These are phyloP conservation scores for Lotmaria passim DNA, from an alignment of 208 protist genomes.

Conservation along the genomic window DNA sequence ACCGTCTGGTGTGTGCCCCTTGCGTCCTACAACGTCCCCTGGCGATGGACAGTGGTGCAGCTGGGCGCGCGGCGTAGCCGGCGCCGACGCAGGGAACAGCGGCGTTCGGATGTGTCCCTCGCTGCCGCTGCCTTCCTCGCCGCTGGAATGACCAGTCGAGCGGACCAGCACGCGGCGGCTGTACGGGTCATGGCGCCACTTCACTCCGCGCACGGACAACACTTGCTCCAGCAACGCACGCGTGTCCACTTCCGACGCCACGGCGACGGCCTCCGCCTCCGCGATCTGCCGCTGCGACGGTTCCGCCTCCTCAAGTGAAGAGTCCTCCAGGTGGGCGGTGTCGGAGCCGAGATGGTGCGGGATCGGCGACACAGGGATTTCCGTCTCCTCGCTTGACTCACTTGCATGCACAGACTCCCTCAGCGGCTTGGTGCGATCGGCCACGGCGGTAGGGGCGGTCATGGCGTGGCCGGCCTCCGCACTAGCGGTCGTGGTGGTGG, in stretches of 20 bases:
- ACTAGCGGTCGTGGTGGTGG: neutral
- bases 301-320: constrained; percentile 1
- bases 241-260: constrained; percentile 16
- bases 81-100: neutral
- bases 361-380: constrained; percentile 31
- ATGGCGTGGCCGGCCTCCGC: neutral
- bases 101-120: neutral
- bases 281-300: constrained; percentile 1
- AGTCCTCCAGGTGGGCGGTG: constrained; percentile 12
- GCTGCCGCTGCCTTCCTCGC: neutral
- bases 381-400: constrained; percentile 7
- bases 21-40: neutral
- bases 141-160: neutral
- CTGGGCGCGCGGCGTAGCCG: neutral
- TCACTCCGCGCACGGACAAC: constrained; percentile 43
- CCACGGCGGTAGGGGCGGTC: neutral
- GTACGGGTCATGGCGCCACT: constrained; percentile 82
- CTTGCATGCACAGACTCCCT: neutral
- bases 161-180: constrained; percentile 40
- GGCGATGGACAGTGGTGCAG: neutral
- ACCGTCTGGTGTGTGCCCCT: neutral
- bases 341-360: constrained; percentile 7
- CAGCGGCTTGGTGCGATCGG: neutral
- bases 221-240: constrained; percentile 28
- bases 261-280: neutral